A percentile compares a stretch with the other conserved stretches of the same genome.
Conservation (phyloP, 352 stramenopile genomes). For the Globisporangium radiosum region DNA sequence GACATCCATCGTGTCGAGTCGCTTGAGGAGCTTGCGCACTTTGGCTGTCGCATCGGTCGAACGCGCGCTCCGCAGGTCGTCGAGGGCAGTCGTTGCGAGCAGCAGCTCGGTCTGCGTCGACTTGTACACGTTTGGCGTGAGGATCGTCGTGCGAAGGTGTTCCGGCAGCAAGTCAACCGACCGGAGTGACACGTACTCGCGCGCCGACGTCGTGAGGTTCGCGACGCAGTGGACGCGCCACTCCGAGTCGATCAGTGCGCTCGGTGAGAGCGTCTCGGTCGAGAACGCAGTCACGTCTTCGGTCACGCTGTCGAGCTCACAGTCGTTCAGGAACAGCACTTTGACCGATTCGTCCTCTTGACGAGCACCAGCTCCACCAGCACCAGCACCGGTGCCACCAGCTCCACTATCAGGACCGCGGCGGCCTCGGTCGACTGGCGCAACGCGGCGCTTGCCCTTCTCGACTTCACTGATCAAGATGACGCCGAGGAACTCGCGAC, state of each 20-base stretch:
- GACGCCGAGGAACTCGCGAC: slow-evolving; percentile 63
- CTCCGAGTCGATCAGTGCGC: slow-evolving; percentile 59
- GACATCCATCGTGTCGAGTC: slow-evolving; percentile 64
- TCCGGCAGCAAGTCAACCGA: slow-evolving; percentile 82
- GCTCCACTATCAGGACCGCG: neutral
- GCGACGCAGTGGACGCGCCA: slow-evolving; percentile 72
- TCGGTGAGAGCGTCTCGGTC: slow-evolving; percentile 55
- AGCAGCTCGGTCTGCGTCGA: slow-evolving; percentile 73
- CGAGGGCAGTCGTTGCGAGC: slow-evolving; percentile 52
- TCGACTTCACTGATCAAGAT: slow-evolving; percentile 72
- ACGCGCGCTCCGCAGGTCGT: slow-evolving; percentile 40
- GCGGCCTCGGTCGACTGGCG: slow-evolving; percentile 18
- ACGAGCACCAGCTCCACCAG: neutral
- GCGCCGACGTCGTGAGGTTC: slow-evolving; percentile 73
- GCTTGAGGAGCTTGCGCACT: slow-evolving; percentile 59
- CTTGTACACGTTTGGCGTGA: slow-evolving; percentile 76
- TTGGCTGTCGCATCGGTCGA: slow-evolving; percentile 21
- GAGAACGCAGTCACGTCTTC: slow-evolving; percentile 53
- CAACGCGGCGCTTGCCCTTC: slow-evolving; percentile 42
- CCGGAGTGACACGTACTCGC: slow-evolving; percentile 78
- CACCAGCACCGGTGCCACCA: no score
- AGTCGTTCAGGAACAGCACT: slow-evolving; percentile 76
- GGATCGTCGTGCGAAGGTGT: slow-evolving; percentile 69
- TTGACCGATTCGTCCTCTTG: slow-evolving; percentile 66
- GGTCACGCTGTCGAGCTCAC: slow-evolving; percentile 65